Conservation (phyloP, 2,329 filamentous ascomycete species). For the Phyllosticta capitalensis region DNA sequence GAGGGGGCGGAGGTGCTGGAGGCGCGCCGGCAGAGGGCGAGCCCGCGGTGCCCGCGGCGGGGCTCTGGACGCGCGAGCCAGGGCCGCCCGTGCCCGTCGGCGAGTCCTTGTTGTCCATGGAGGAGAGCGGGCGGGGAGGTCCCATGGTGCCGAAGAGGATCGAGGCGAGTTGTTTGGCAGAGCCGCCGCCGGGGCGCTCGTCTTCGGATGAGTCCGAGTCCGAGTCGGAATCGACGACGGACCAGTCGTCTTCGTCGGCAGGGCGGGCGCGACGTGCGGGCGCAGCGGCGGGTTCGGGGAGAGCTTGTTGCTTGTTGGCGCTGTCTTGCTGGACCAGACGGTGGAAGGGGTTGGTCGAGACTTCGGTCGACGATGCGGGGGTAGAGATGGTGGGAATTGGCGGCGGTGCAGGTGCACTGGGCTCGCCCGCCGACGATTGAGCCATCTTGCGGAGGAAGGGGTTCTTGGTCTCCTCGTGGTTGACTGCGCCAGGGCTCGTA, state of each 20-base stretch:
- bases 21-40: constrained; percentile 43
- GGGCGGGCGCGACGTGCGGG: constrained; percentile 45
- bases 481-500: constrained; percentile 41
- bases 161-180: constrained; percentile 83
- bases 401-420: constrained; percentile 41
- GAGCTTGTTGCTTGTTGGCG: constrained; percentile 35
- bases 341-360: constrained; percentile 94
- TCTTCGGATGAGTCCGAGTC: constrained; percentile 62
- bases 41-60: constrained; percentile 32
- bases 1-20: constrained; percentile 32
- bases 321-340: constrained; percentile 61
- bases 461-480: constrained; percentile 76
- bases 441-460: constrained; percentile 89
- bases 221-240: constrained; percentile 64
- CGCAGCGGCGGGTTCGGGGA: constrained; percentile 40
- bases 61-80: constrained; percentile 27
- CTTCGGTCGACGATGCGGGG: constrained; percentile 40
- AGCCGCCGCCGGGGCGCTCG: constrained; percentile 67
- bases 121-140: constrained; percentile 78
- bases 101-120: constrained; percentile 60
- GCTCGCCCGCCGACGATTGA: constrained; percentile 48
- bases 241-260: constrained; percentile 67
- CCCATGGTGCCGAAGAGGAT: constrained; percentile 97
- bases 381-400: constrained; percentile 35
- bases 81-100: constrained; percentile 33